These are phyloP conservation scores for Pseudocercospora eumusae DNA, from an alignment of 2,329 filamentous ascomycete species.

Conservation along the genomic window DNA sequence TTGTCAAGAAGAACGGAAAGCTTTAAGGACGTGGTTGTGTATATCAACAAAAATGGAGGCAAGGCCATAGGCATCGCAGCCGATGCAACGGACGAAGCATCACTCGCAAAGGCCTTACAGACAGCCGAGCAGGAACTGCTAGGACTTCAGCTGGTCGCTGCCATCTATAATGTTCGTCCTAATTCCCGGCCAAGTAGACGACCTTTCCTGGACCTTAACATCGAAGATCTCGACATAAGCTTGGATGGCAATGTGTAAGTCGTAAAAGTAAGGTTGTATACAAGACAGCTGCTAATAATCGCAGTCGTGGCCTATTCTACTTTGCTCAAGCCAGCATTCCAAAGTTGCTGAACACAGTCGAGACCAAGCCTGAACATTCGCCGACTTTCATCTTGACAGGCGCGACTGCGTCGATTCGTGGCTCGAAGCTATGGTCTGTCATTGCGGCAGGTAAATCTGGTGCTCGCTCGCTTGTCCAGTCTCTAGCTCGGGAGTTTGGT, in stretches of 20 bases:
- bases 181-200: neutral
- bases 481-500: neutral
- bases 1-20: neutral
- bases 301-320: neutral
- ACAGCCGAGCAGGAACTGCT: neutral
- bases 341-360: neutral
- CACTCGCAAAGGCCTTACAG: neutral
- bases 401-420: neutral
- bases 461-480: neutral
- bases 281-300: neutral
- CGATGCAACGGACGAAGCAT: neutral
- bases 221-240: neutral
- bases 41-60: neutral
- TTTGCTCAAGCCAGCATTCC: neutral
- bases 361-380: neutral
- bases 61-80: neutral
- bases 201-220: neutral
- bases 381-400: neutral
- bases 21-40: neutral
- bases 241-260: neutral
- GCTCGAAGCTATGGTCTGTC: neutral
- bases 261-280: neutral
- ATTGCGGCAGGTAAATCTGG: neutral
- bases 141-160: neutral
- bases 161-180: neutral